Base-by-base conservation (phyloP, 148 eudicot genomes). In the Nepenthes gracilis region DNA sequence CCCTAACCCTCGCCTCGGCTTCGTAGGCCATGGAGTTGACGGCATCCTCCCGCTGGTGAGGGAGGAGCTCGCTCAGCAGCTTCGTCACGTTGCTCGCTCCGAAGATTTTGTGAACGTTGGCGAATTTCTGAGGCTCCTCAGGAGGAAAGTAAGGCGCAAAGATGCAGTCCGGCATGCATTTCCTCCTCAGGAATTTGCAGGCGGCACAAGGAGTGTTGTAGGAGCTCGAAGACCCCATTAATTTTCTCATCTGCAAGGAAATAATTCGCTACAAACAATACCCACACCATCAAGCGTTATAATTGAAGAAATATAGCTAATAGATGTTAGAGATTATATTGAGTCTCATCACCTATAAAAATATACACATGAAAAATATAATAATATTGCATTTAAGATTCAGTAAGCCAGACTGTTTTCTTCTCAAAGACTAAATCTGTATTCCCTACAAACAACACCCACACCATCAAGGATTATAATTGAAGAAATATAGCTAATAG, bases 151-250 rank as follows among this genome's bases (percentile, higher is more conserved):
- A 23, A 23, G 23, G 23, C 23, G 23, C 81, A 53, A 86, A 89
- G 35, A 83, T 76, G 87, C 96, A 89, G 2, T 83, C 87, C 0
- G 84, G 87, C 79, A 78, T 77, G 84, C 96, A 89, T 66, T 86
- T 89, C 15, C 96, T 56, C 43, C 96, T 67, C n/a, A 85, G 70
- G 80, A 89, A 89, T 69, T 89, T 89, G 84, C 96, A 89, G 43
- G 93, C 96, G 3, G 96, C 96, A 40, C 96, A 89, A 5, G 96
- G 96, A 0, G 83, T 59, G 68, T 75, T 85, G 96, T 86, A 86
- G 38, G 89, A 74, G 49, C 77, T 80, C 36, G 91, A 80, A 14
- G 95, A 82, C 35, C 90, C 82, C 95, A 84, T 84, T 62, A 11
- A 45, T 45, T 45, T 45, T 45, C 48, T 45, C 48, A 5, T 11